Evolutionary conservation across 768 basidiomycete species (phyloP).

Genomic region (Nidula microcarpa): DNA sequence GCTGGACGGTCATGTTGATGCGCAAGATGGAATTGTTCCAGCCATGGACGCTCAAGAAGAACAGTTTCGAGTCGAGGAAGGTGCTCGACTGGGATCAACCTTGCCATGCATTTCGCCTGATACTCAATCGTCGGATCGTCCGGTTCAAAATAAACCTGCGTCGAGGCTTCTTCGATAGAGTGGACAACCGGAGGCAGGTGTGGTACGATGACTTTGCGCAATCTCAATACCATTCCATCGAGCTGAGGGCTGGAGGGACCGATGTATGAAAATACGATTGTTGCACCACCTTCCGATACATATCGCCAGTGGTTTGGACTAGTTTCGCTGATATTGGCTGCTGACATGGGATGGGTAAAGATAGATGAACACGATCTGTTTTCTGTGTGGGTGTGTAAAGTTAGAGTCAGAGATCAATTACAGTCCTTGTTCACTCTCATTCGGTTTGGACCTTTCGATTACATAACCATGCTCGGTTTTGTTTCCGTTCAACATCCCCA

Average conservation of each 20-base stretch:
- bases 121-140: conserved; percentile 47
- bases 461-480: no score
- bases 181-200: neutral
- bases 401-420: no score
- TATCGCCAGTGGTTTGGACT: conserved; percentile 69
- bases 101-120: conserved; percentile 59
- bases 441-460: no score
- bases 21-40: conserved; percentile 43
- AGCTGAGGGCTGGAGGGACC: conserved; percentile 53
- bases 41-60: conserved; percentile 51
- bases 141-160: conserved; percentile 18
- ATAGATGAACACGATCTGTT: no score
- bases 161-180: neutral
- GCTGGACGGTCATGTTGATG: conserved; percentile 53
- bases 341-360: conserved; percentile 13
- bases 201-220: conserved; percentile 54
- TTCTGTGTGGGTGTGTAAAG: no score
- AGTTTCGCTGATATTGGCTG: conserved; percentile 24
- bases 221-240: conserved; percentile 66
- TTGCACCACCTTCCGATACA: conserved; percentile 89
- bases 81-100: conserved; percentile 57
- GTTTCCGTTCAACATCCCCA: no score
- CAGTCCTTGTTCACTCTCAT: no score
- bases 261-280: conserved; percentile 81
- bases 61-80: conserved; percentile 59